Conservation (phyloP, 2,329 filamentous ascomycete genomes). For the Aspergillus pseudoterreus region DNA sequence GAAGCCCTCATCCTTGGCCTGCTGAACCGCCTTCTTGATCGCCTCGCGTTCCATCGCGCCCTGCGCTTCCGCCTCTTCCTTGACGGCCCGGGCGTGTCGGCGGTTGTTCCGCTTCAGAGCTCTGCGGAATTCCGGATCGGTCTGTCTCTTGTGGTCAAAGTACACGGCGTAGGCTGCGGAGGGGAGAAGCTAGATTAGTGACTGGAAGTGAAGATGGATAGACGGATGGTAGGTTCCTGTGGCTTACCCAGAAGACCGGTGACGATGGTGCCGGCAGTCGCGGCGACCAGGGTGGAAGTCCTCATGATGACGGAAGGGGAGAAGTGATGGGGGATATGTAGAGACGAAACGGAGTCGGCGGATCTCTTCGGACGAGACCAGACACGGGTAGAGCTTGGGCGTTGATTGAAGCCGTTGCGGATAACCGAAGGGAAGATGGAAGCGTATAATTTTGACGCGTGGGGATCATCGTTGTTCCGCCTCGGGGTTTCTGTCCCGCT, state of each 20-base stretch:
- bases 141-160: constrained; percentile 64
- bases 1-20: constrained; percentile 87
- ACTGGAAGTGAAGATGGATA: background rate
- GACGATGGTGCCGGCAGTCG: constrained; percentile 56
- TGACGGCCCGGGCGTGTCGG: constrained; percentile 44
- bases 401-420: background rate
- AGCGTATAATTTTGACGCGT: constrained; percentile 28
- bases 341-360: too few relatives aligned
- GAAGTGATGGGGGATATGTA: background rate
- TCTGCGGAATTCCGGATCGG: constrained; percentile 61
- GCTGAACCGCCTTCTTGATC: constrained; percentile 72
- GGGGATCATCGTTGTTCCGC: constrained; percentile 36
- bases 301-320: constrained; percentile 41
- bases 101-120: constrained; percentile 51
- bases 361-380: background rate
- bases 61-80: constrained; percentile 46
- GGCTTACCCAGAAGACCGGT: constrained; percentile 53
- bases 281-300: constrained; percentile 56
- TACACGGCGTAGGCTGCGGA: constrained; percentile 59
- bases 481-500: constrained; percentile 31
- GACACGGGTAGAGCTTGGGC: background rate
- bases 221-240: background rate
- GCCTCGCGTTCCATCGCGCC: constrained; percentile 53
- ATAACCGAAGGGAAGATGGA: constrained; percentile 1
- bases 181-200: constrained; percentile 5